phyloP scores from a whole-genome alignment of 1,284 basidiomycete species.

The Melanopsichium pennsylvanicum region DNA sequence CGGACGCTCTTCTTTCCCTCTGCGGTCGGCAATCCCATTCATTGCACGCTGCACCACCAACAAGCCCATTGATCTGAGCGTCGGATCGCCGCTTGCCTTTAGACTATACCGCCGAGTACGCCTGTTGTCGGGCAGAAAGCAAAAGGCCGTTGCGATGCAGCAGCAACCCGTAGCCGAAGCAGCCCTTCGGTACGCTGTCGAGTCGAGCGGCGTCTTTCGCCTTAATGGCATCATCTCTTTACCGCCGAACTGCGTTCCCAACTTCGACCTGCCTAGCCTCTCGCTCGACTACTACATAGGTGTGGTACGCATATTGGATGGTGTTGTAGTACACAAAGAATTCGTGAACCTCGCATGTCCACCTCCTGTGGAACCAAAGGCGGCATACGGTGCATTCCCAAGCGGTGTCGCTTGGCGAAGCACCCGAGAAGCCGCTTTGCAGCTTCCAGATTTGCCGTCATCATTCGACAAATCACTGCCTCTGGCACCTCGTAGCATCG shows the following conservation, averaged over 20 bases:
- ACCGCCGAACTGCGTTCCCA: slow-evolving; percentile 46
- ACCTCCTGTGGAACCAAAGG: slow-evolving; percentile 22
- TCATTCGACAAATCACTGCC: slow-evolving; percentile 11
- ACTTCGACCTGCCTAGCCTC: slow-evolving; percentile 39
- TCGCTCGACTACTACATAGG: slow-evolving; percentile 54
- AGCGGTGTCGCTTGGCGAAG: slow-evolving; percentile 17
- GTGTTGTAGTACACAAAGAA: slow-evolving; percentile 19
- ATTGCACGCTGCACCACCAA: slow-evolving; percentile 38
- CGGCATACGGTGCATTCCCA: slow-evolving; percentile 18
- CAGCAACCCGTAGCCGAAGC: slow-evolving; percentile 27
- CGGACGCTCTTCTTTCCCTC: slow-evolving; percentile 30
- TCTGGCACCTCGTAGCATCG: background rate
- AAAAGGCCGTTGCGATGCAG: slow-evolving; percentile 25
- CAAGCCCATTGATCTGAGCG: slow-evolving; percentile 19
- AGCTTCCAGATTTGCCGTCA: background rate
- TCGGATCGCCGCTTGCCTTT: slow-evolving; percentile 14
- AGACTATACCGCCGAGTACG: slow-evolving; percentile 22
- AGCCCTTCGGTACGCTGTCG: slow-evolving; percentile 10
- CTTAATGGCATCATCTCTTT: slow-evolving; percentile 38
- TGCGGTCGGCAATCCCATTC: slow-evolving; percentile 49
- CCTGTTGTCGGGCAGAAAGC: slow-evolving; percentile 18
- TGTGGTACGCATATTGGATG: slow-evolving; percentile 32
- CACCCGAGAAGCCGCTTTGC: slow-evolving; percentile 1
- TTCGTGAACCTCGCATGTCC: slow-evolving; percentile 22
- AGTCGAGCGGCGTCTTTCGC: slow-evolving; percentile 16